A percentile compares a stretch with the other conserved stretches of the same genome.
Conservation (phyloP, 2,329 filamentous ascomycete genomes). For the Aureobasidium sp. region DNA sequence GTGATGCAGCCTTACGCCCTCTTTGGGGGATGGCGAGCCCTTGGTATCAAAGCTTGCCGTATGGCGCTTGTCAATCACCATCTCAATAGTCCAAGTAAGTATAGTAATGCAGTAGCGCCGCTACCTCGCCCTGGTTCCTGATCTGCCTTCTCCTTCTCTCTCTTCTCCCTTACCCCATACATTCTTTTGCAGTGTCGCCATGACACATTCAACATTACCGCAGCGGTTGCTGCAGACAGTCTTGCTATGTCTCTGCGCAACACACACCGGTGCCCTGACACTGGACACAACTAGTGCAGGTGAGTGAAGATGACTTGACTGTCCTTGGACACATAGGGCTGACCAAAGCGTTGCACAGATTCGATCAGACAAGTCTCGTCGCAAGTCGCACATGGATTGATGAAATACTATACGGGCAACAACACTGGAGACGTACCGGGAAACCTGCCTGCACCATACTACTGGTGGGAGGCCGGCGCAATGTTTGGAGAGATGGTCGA, state of each 20-base stretch:
- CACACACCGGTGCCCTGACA: background rate
- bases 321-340: background rate
- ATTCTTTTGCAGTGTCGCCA: constrained; percentile 2
- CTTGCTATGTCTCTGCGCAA: constrained; percentile 2
- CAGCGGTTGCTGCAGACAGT: constrained; percentile 11
- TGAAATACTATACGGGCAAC: constrained; percentile 30
- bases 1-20: constrained; percentile 8
- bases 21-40: constrained; percentile 1
- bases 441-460: constrained; percentile 48
- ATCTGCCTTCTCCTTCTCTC: background rate
- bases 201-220: constrained; percentile 2
- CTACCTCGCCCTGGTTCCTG: constrained; percentile 2
- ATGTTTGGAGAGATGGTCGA: constrained; percentile 61
- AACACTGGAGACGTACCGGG: constrained; percentile 27
- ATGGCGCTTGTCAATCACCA: constrained; percentile 1
- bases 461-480: constrained; percentile 63
- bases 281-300: constrained; percentile 3
- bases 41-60: constrained; percentile 9
- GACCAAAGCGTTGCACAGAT: constrained; percentile 14
- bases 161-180: constrained; percentile 1
- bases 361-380: constrained; percentile 28
- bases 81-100: background rate
- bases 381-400: constrained; percentile 25
- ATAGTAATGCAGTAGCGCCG: constrained; percentile 8
- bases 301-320: background rate